Evolutionary conservation across 345 rosid species (phyloP).

Genomic region (Reutealis trisperma): DNA sequence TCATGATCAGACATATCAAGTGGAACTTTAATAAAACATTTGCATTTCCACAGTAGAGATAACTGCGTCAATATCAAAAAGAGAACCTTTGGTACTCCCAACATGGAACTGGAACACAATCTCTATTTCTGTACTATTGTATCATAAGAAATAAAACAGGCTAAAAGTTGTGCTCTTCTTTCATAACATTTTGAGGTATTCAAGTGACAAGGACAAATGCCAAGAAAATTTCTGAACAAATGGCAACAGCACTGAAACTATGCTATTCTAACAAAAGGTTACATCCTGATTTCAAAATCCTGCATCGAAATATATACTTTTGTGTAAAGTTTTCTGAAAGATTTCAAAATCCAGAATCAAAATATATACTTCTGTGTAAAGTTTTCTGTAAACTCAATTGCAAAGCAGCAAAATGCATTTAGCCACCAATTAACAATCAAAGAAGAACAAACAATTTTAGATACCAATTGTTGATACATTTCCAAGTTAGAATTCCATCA

Average conservation of each 20-base stretch:
- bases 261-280: neutral
- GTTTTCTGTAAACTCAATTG: neutral
- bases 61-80: neutral
- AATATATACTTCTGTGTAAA: neutral
- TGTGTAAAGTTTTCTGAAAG: neutral
- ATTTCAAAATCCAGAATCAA: neutral
- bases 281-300: neutral
- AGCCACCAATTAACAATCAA: neutral
- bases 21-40: slow-evolving; percentile 1
- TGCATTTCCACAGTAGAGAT: slow-evolving; percentile 1
- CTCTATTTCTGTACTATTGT: neutral
- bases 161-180: neutral
- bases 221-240: neutral
- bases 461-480: neutral
- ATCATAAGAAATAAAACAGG: neutral
- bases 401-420: neutral
- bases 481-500: neutral
- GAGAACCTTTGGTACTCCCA: neutral
- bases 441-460: neutral
- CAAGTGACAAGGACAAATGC: neutral
- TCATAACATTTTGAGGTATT: neutral
- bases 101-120: neutral
- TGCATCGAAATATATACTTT: neutral
- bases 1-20: slow-evolving; percentile 10
- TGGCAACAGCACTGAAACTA: neutral